A percentile compares a stretch with the other conserved stretches of the same genome.
Evolutionary conservation across 352 stramenopile genomes (phyloP).

Genomic region (Sclerospora graminicola): DNA sequence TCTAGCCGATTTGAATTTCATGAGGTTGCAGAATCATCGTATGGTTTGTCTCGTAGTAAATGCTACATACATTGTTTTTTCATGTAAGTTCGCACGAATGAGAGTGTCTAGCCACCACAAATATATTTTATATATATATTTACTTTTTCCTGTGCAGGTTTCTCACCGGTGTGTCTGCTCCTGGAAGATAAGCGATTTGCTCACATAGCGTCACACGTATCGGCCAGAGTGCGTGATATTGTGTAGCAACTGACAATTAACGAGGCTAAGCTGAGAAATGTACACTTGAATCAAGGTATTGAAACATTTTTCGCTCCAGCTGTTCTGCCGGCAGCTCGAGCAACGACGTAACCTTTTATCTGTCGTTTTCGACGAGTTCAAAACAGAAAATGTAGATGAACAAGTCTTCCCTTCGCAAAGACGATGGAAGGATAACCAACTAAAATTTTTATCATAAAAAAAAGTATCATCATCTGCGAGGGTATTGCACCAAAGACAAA

Average conservation of each 20-base stretch:
- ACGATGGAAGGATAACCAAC: not conserved
- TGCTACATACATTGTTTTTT: constrained; percentile 23
- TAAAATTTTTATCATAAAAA: no score
- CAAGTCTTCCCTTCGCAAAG: no score
- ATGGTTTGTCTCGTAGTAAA: constrained; percentile 18
- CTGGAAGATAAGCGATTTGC: constrained; percentile 7
- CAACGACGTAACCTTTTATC: constrained; percentile 5
- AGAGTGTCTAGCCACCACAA: constrained; percentile 31
- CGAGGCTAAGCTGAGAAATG: constrained; percentile 24
- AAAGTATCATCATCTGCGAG: constrained; percentile 1
- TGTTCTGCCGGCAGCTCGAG: constrained; percentile 24
- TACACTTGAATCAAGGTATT: constrained; percentile 32
- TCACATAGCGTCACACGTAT: constrained; percentile 28
- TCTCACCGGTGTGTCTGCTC: not conserved
- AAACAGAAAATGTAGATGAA: no score
- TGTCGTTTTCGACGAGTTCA: not conserved
- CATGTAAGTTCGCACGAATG: constrained; percentile 7
- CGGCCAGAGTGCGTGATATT: constrained; percentile 31
- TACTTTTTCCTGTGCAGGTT: constrained; percentile 3
- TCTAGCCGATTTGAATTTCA: constrained; percentile 40
- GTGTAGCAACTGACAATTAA: constrained; percentile 24
- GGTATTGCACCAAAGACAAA: no score
- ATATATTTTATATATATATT: constrained; percentile 38
- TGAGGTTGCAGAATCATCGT: constrained; percentile 16
- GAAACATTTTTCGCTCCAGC: constrained; percentile 31